Evolutionary conservation across 2,329 filamentous ascomycete species (phyloP).

Genomic region (Penicillium sp.): DNA sequence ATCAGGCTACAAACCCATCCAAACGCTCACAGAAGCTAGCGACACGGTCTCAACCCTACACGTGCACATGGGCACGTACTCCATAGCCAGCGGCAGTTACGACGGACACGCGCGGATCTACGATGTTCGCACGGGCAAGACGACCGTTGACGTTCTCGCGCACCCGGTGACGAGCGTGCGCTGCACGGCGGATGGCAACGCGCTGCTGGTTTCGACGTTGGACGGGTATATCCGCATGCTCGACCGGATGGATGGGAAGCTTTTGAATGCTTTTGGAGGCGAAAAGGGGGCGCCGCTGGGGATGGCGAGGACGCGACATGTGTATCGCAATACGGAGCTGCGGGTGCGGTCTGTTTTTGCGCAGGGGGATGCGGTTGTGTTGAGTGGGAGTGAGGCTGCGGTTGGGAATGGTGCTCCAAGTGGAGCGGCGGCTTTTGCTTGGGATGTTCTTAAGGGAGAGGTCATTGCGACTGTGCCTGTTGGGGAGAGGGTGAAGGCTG

Average conservation of each 20-base stretch:
- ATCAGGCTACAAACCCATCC: slow-evolving; percentile 43
- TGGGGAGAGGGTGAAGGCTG: slow-evolving; percentile 42
- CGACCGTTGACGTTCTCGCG: slow-evolving; percentile 67
- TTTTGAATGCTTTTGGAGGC: slow-evolving; percentile 69
- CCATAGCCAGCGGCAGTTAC: slow-evolving; percentile 72
- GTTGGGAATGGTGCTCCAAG: slow-evolving; percentile 11
- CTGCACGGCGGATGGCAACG: slow-evolving; percentile 69
- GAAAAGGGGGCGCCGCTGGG: slow-evolving; percentile 39
- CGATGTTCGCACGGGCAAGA: slow-evolving; percentile 73
- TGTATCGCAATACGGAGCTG: slow-evolving; percentile 64
- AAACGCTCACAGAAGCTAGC: slow-evolving; percentile 42
- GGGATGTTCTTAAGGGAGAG: slow-evolving; percentile 78
- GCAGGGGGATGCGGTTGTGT: slow-evolving; percentile 70
- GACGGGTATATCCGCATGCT: slow-evolving; percentile 78
- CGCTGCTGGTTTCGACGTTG: slow-evolving; percentile 70
- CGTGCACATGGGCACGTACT: slow-evolving; percentile 40
- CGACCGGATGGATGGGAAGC: slow-evolving; percentile 71
- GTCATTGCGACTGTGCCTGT: slow-evolving; percentile 59
- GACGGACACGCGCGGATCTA: slow-evolving; percentile 81
- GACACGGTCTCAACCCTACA: slow-evolving; percentile 45
- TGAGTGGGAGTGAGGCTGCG: slow-evolving; percentile 73
- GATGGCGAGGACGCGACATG: slow-evolving; percentile 25
- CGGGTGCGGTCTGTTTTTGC: slow-evolving; percentile 76
- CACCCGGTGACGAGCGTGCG: slow-evolving; percentile 71
- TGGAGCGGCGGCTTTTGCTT: slow-evolving; percentile 54